Base-by-base conservation (phyloP, 495 filamentous ascomycete genomes). In the Podospora didyma region DNA sequence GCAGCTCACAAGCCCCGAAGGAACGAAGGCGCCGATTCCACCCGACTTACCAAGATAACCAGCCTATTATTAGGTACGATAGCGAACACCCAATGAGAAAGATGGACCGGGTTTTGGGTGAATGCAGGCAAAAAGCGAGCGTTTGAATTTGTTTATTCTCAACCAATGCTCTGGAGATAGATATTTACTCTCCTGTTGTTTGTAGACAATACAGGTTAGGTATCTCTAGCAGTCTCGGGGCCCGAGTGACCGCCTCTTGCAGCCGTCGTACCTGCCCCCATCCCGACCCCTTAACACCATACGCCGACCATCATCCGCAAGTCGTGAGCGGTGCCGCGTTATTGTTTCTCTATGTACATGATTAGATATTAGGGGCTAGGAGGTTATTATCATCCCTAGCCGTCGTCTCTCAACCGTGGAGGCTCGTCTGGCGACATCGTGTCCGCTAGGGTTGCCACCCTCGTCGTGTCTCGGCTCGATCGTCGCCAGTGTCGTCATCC, bases 341-440 rank as follows among this genome's bases (percentile, higher is more conserved):
- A 42, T 42, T 24, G 14, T 45, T 39, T 14, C 37, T 42, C 59
- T 66, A 69, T 66, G 54, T 66, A 69, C 63, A 68, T 62, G 39
- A 69, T 69, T 69, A 69, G 62, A 61, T 66, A 69, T 69, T 69
- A 69, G 54, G 49, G 59, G 63, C 57, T 64, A 64, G 58, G 49
- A 60, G 59, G 56, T 53, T 35, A 54, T 61, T 66, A 59, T 20
- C 56, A 49, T 53, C 57, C 46, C 47, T 46, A 42, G 55, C 51
- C 58, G 19, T 54, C 24, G 24, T 17, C 39, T 53, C 51, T 45
- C 51, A 31, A 17, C 34, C 42, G 41, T 41, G 28, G 39, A 57
- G 49, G 56, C 53, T 46, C 52, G 34, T 51, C 17, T 19, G 14
- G 21, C 26, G 26, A 6, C 24, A 4, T 46, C 7, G 28, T 37